Evolutionary conservation across 2,329 filamentous ascomycete genomes (phyloP).

Genomic region (Colletotrichum ledebouriae): DNA sequence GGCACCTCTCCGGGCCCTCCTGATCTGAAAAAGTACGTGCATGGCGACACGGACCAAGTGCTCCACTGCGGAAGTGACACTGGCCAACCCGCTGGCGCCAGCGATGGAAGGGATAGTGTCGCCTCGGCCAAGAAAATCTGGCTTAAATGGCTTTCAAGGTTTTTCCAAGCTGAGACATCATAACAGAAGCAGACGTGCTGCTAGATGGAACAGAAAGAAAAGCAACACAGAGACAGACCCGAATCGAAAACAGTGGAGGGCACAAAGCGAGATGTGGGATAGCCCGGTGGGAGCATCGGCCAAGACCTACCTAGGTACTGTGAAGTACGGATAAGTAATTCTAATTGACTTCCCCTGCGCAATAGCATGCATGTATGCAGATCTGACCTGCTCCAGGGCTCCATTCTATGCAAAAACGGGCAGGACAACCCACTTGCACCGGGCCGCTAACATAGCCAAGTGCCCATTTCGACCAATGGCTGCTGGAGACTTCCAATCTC

Average conservation of each 20-base stretch:
- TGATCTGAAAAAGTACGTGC: slow-evolving; percentile 26
- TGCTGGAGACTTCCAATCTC: slow-evolving; percentile 3
- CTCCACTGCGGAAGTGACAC: slow-evolving; percentile 5
- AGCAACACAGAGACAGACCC: not conserved
- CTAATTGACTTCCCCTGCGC: slow-evolving; percentile 11
- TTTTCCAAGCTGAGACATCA: not conserved
- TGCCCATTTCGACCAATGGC: slow-evolving; percentile 2
- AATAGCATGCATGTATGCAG: slow-evolving; percentile 37
- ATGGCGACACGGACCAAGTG: slow-evolving; percentile 37
- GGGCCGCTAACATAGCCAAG: slow-evolving; percentile 8
- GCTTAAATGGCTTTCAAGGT: no score
- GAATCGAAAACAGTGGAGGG: not conserved
- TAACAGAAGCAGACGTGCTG: not conserved
- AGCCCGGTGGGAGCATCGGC: not conserved
- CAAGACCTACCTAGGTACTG: no score
- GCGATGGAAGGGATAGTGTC: slow-evolving; percentile 7
- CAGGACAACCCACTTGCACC: slow-evolving; percentile 18
- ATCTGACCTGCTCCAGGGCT: slow-evolving; percentile 15
- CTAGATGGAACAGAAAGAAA: not conserved
- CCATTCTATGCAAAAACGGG: slow-evolving; percentile 13
- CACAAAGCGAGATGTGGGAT: not conserved
- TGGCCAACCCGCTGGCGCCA: slow-evolving; percentile 8
- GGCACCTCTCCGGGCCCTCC: not conserved
- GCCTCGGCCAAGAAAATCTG: no score
- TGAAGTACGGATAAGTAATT: no score